phyloP scores from a whole-genome alignment of 352 stramenopile species.

The Sclerospora graminicola region DNA sequence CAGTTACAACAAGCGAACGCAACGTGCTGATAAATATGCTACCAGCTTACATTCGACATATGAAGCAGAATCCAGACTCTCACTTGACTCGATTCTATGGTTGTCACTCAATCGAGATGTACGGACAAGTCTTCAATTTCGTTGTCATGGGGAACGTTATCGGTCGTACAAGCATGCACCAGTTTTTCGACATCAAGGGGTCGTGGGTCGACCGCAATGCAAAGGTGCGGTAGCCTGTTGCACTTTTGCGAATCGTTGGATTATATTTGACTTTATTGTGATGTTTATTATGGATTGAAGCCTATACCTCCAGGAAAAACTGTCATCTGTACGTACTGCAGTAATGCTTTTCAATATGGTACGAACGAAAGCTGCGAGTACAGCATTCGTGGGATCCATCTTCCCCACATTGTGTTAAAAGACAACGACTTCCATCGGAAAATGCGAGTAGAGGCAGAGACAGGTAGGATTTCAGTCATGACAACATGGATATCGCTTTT shows the following conservation, averaged over 20 bases:
- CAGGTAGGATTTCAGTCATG: slow-evolving; percentile 11
- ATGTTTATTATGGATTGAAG: slow-evolving; percentile 11
- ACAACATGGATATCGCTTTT: not conserved
- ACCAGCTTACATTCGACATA: slow-evolving; percentile 68
- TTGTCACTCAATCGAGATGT: slow-evolving; percentile 87
- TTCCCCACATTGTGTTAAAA: slow-evolving; percentile 72
- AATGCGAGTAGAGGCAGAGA: slow-evolving; percentile 56
- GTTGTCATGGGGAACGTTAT: slow-evolving; percentile 89
- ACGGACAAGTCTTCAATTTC: slow-evolving; percentile 81
- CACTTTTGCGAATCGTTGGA: not conserved
- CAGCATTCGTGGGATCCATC: slow-evolving; percentile 67
- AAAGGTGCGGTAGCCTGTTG: slow-evolving; percentile 25
- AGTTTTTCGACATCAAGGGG: slow-evolving; percentile 88
- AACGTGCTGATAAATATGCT: slow-evolving; percentile 76
- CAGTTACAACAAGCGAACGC: slow-evolving; percentile 70
- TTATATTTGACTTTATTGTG: not conserved
- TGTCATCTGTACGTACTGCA: slow-evolving; percentile 81
- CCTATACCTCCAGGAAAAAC: slow-evolving; percentile 71
- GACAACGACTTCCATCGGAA: slow-evolving; percentile 85
- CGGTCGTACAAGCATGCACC: slow-evolving; percentile 71
- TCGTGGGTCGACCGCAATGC: slow-evolving; percentile 83
- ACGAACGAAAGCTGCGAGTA: slow-evolving; percentile 61
- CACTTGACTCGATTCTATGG: slow-evolving; percentile 86
- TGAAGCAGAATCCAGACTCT: slow-evolving; percentile 67
- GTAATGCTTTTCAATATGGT: slow-evolving; percentile 65